A percentile compares a stretch with the other conserved stretches of the same genome.
Evolutionary conservation across 2,329 filamentous ascomycete genomes (phyloP).

Genomic region (Malbranchea zuffiana): DNA sequence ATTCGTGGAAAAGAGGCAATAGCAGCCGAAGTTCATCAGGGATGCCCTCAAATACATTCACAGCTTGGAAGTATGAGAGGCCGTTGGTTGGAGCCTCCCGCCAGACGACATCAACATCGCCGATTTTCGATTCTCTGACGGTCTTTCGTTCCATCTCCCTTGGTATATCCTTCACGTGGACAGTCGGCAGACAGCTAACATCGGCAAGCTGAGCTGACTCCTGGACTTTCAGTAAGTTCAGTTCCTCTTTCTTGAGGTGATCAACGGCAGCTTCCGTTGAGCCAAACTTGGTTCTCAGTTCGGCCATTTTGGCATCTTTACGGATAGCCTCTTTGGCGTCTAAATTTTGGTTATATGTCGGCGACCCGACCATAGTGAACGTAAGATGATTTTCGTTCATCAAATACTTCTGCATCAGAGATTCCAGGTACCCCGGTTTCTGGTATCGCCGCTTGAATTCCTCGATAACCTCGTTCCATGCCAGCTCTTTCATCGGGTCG

Average conservation of each 20-base stretch:
- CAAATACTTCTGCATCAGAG: constrained; percentile 78
- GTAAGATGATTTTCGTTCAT: constrained; percentile 76
- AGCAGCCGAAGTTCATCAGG: constrained; percentile 75
- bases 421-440: constrained; percentile 69
- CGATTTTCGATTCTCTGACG: constrained; percentile 46
- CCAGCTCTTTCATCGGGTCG: constrained; percentile 80
- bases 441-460: constrained; percentile 70
- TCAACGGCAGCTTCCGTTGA: constrained; percentile 60
- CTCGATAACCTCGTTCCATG: constrained; percentile 80
- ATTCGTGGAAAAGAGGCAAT: constrained; percentile 81
- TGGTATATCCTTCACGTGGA: constrained; percentile 82
- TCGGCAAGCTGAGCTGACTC: constrained; percentile 75
- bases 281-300: constrained; percentile 57
- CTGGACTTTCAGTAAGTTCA: constrained; percentile 70
- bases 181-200: constrained; percentile 74
- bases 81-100: constrained; percentile 89
- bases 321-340: constrained; percentile 65
- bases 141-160: constrained; percentile 65
- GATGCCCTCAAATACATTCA: constrained; percentile 67
- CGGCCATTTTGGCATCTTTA: constrained; percentile 61
- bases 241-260: constrained; percentile 64
- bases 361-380: constrained; percentile 87
- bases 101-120: constrained; percentile 68
- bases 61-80: constrained; percentile 85
- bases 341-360: constrained; percentile 61